Percentiles rank a stretch among this genome's conserved stretches.
phyloP scores from a whole-genome alignment of 768 basidiomycete genomes.

The Naganishia randhawae region DNA sequence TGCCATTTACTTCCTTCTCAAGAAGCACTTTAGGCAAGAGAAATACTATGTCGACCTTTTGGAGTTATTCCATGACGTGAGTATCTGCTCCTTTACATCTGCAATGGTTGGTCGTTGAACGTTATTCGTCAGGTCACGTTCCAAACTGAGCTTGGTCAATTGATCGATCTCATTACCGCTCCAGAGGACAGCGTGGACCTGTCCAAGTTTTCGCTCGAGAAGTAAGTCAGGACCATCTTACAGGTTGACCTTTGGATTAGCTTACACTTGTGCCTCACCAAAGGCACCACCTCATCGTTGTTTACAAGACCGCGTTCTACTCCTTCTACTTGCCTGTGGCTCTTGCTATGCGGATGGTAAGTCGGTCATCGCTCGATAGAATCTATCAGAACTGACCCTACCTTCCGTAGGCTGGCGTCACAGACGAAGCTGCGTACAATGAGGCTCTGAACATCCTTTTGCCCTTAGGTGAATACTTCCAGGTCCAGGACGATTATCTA shows the following conservation, averaged over 20 bases:
- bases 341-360: constrained; percentile 73
- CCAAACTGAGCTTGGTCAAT: constrained; percentile 92
- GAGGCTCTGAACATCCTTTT: constrained; percentile 75
- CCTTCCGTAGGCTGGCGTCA: constrained; percentile 40
- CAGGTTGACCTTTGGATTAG: constrained; percentile 16
- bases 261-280: constrained; percentile 1
- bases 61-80: constrained; percentile 82
- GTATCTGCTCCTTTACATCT: constrained; percentile 33
- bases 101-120: neutral
- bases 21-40: constrained; percentile 74
- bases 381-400: constrained; percentile 37
- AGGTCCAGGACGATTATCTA: constrained; percentile 95
- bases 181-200: constrained; percentile 86
- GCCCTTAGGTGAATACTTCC: constrained; percentile 96
- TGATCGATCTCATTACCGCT: constrained; percentile 92
- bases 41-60: constrained; percentile 81
- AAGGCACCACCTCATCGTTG: constrained; percentile 88
- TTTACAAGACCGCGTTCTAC: constrained; percentile 97
- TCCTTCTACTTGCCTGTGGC: constrained; percentile 99
- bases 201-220: constrained; percentile 77
- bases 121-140: constrained; percentile 58
- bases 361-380: neutral
- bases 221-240: constrained; percentile 54
- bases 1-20: constrained; percentile 86
- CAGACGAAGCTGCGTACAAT: constrained; percentile 62